phyloP scores from a whole-genome alignment of 306 rosid species.

The Trifolium fragiferum region DNA sequence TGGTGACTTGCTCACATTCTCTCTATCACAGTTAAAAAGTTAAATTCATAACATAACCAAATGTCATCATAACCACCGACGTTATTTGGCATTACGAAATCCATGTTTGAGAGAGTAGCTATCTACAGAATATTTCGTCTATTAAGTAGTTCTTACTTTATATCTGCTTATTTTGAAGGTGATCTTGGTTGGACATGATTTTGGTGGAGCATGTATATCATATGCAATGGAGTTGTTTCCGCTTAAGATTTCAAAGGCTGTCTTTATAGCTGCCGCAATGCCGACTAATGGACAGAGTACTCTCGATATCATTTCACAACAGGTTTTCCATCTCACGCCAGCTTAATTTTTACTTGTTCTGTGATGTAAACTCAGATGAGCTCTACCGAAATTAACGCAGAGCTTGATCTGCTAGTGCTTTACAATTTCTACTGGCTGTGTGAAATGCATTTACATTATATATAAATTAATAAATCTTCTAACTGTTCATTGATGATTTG shows the following conservation, averaged over 20 bases:
- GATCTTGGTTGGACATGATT: constrained; percentile 95
- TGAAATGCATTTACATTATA: constrained; percentile 3
- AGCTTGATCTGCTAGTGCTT: neutral
- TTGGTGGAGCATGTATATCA: constrained; percentile 92
- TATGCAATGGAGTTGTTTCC: constrained; percentile 91
- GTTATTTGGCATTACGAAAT: too few relatives aligned
- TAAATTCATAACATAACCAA: neutral
- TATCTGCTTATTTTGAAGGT: constrained; percentile 60
- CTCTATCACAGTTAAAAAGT: neutral
- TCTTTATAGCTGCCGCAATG: constrained; percentile 94
- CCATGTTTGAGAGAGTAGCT: neutral
- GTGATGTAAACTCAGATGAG: constrained; percentile 26
- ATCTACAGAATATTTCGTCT: neutral
- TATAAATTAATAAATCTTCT: constrained; percentile 9
- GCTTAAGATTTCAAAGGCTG: constrained; percentile 74
- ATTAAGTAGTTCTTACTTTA: constrained; percentile 34
- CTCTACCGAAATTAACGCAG: neutral
- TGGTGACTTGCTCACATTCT: neutral
- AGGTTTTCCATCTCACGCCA: constrained; percentile 58
- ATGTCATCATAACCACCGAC: neutral
- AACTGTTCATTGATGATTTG: constrained; percentile 28
- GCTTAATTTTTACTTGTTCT: constrained; percentile 16
- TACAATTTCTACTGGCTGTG: neutral
- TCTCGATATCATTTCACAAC: constrained; percentile 84
- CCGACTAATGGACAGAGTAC: constrained; percentile 78